These are phyloP conservation scores for Solanum aculeatissimum DNA, from an alignment of 305 asterid species.

Conservation along the genomic window DNA sequence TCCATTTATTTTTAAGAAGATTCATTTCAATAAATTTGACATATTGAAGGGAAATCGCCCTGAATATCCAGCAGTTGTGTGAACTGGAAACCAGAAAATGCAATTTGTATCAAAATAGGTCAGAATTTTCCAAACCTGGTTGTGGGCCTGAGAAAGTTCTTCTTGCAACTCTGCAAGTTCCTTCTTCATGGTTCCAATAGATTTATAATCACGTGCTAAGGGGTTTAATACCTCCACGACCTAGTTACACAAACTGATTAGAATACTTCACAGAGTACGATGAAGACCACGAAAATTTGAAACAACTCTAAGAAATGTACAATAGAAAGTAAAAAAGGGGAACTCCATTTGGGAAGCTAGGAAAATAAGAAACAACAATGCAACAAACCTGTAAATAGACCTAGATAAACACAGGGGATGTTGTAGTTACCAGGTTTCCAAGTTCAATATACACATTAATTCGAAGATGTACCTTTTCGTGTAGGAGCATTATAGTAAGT, in stretches of 20 bases:
- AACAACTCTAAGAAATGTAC: neutral
- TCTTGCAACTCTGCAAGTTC: conserved; percentile 77
- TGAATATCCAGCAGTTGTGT: neutral
- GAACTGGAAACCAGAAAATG: neutral
- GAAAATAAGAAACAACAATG: neutral
- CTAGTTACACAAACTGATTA: conserved; percentile 16
- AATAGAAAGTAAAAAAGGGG: neutral
- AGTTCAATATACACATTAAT: neutral
- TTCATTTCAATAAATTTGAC: neutral
- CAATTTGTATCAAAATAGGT: neutral
- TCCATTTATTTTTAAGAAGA: neutral
- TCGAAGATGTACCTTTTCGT: conserved; percentile 48
- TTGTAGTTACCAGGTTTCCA: neutral
- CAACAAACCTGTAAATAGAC: neutral
- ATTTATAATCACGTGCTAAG: conserved; percentile 79
- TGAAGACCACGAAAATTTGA: neutral
- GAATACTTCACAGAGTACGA: neutral
- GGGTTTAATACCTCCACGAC: conserved; percentile 83
- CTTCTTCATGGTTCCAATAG: conserved; percentile 68
- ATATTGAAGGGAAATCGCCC: neutral
- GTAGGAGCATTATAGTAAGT: conserved; percentile 78
- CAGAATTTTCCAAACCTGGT: conserved; percentile 35
- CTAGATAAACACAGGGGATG: neutral
- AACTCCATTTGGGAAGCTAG: neutral
- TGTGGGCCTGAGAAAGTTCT: conserved; percentile 60